A percentile compares a stretch with the other conserved stretches of the same genome.
Conservation (phyloP, 2,329 filamentous ascomycete species). For the Colletotrichum incanum region DNA sequence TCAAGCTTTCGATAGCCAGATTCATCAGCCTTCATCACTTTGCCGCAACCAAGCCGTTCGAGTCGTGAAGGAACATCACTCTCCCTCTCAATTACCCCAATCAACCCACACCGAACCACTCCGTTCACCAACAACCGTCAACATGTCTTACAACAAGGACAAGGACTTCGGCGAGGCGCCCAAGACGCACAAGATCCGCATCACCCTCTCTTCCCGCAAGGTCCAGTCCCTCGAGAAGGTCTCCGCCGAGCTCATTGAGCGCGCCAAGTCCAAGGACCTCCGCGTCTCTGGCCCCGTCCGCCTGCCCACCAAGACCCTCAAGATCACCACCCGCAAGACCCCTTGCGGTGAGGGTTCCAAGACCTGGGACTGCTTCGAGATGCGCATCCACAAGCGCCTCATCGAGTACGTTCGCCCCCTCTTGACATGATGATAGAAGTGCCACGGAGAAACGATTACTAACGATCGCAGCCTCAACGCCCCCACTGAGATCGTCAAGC, state of each 20-base stretch:
- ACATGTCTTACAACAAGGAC: slow-evolving; percentile 97
- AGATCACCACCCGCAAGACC: slow-evolving; percentile 98
- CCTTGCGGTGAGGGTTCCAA: slow-evolving; percentile 99
- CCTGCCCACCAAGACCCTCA: slow-evolving; percentile 96
- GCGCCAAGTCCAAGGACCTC: slow-evolving; percentile 98
- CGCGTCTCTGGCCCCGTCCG: slow-evolving; percentile 93
- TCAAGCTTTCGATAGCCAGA: slow-evolving; percentile 43
- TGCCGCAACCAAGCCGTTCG: slow-evolving; percentile 82
- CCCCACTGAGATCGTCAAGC: slow-evolving; percentile 97
- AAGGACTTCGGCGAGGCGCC: slow-evolving; percentile 94
- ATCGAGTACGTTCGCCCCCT: slow-evolving; percentile 79
- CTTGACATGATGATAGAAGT: not conserved
- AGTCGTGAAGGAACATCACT: slow-evolving; percentile 79
- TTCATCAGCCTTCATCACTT: slow-evolving; percentile 79
- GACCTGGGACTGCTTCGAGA: slow-evolving; percentile 99
- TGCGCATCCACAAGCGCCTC: slow-evolving; percentile 99
- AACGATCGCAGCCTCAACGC: slow-evolving; percentile 80
- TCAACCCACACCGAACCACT: not conserved
- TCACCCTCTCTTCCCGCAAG: slow-evolving; percentile 86
- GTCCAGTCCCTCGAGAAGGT: slow-evolving; percentile 98
- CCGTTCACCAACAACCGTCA: slow-evolving; percentile 53
- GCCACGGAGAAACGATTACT: slow-evolving; percentile 29
- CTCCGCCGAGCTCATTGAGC: slow-evolving; percentile 97
- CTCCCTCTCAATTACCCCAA: slow-evolving; percentile 23
- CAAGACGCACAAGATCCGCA: slow-evolving; percentile 98